Percentiles rank a stretch among this genome's conserved stretches.
Conservation (phyloP, 208 protist species). For the Leishmania tropica region DNA sequence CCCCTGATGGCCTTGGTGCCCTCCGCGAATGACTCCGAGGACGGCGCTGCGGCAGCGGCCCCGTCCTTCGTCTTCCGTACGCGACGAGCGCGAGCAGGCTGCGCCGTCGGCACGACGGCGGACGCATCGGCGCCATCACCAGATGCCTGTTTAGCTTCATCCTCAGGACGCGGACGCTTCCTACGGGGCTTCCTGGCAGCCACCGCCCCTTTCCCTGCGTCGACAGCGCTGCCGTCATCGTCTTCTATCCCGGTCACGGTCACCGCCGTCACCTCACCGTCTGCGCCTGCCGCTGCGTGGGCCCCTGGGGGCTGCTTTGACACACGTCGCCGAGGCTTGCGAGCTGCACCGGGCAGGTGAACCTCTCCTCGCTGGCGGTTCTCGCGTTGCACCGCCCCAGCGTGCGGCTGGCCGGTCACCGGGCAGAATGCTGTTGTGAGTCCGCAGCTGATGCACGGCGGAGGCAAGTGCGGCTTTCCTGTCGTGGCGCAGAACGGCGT, state of each 20-base stretch:
- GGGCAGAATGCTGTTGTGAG: constrained; percentile 71
- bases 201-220: neutral
- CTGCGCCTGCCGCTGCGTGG: neutral
- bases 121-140: neutral
- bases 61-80: constrained; percentile 3
- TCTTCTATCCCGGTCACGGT: constrained; percentile 26
- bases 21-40: neutral
- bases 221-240: neutral
- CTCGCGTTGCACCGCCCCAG: constrained; percentile 26
- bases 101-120: neutral
- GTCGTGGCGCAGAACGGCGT: constrained; percentile 69
- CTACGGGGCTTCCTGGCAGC: constrained; percentile 21
- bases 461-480: constrained; percentile 44
- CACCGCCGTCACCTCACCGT: constrained; percentile 19
- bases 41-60: neutral
- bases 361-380: constrained; percentile 54
- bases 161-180: constrained; percentile 19
- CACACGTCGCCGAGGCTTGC: constrained; percentile 9
- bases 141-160: neutral
- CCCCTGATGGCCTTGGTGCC: neutral
- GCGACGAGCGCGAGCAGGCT: constrained; percentile 2
- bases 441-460: constrained; percentile 47
- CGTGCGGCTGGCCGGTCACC: constrained; percentile 61
- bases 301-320: neutral
- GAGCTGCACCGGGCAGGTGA: constrained; percentile 32